Conservation (phyloP, 345 rosid genomes). For the Melaleuca quinquenervia region DNA sequence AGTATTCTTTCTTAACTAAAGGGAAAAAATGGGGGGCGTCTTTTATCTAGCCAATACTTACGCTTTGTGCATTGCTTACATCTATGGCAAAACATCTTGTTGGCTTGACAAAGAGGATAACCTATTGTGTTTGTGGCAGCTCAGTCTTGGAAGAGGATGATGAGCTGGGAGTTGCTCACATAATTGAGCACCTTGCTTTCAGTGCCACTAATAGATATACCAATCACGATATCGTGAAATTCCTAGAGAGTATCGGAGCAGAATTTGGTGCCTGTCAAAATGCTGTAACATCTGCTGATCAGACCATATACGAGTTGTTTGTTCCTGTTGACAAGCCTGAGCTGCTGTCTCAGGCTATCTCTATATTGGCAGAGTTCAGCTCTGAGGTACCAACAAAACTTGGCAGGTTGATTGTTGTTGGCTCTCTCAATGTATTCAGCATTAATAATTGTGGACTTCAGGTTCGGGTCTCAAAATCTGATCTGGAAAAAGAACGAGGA, state of each 20-base stretch:
- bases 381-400: slow-evolving; percentile 44
- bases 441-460: slow-evolving; percentile 6
- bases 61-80: neutral
- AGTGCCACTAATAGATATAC: slow-evolving; percentile 77
- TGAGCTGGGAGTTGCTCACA: slow-evolving; percentile 94
- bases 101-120: slow-evolving; percentile 15
- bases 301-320: slow-evolving; percentile 79
- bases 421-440: neutral
- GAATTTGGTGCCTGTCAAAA: slow-evolving; percentile 97
- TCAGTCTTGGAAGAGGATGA: slow-evolving; percentile 96
- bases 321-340: slow-evolving; percentile 87
- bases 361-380: slow-evolving; percentile 78
- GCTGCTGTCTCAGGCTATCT: slow-evolving; percentile 69
- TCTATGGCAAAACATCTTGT: neutral
- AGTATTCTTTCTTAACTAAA: neutral
- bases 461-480: slow-evolving; percentile 79
- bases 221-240: slow-evolving; percentile 85
- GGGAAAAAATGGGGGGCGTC: neutral
- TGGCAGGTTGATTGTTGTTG: neutral
- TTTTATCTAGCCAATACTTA: neutral
- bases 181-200: slow-evolving; percentile 91
- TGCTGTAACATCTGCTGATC: slow-evolving; percentile 84
- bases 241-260: slow-evolving; percentile 89
- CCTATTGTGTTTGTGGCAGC: slow-evolving; percentile 49
- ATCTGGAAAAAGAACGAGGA: slow-evolving; percentile 88